Evolutionary conservation across 2,329 filamentous ascomycete species (phyloP).

Genomic region (Microdochium trichocladiopsis): DNA sequence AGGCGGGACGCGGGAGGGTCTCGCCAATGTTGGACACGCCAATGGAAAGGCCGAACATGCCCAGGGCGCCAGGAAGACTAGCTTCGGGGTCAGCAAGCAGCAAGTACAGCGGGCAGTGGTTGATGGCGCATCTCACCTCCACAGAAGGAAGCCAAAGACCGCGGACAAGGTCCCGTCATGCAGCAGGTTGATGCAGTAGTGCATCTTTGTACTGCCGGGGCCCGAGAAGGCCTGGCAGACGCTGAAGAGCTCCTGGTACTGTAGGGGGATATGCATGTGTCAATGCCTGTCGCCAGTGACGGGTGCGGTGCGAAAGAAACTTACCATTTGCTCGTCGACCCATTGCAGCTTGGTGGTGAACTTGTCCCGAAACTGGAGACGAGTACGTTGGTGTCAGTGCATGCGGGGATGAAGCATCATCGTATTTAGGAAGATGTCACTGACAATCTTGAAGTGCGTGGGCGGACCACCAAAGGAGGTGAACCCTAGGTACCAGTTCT

Average conservation of each 20-base stretch:
- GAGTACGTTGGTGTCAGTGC: not conserved
- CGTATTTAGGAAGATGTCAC: not conserved
- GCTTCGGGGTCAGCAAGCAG: not conserved
- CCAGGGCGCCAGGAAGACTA: constrained; percentile 63
- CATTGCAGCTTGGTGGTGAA: constrained; percentile 56
- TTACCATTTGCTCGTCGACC: constrained; percentile 62
- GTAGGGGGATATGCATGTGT: not conserved
- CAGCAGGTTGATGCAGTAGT: constrained; percentile 60
- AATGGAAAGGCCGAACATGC: constrained; percentile 61
- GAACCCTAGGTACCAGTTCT: not conserved
- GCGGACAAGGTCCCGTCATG: constrained; percentile 53
- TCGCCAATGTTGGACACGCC: constrained; percentile 55
- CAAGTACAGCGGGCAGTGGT: not conserved
- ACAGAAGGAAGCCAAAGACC: constrained; percentile 53
- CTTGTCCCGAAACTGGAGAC: constrained; percentile 41
- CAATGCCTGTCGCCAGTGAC: too few species aligned
- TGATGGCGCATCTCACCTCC: constrained; percentile 39
- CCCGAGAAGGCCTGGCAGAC: constrained; percentile 62
- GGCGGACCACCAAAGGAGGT: not conserved
- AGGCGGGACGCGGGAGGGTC: constrained; percentile 53
- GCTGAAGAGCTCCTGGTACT: constrained; percentile 69
- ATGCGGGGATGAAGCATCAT: not conserved
- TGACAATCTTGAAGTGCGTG: not conserved
- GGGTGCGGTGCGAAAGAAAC: constrained; percentile 6
- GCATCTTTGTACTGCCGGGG: constrained; percentile 64